Evolutionary conservation across 345 rosid genomes (phyloP), one percentile per base, ranked within the genome.

Genomic region (Pseudoturritis turrita): DNA sequence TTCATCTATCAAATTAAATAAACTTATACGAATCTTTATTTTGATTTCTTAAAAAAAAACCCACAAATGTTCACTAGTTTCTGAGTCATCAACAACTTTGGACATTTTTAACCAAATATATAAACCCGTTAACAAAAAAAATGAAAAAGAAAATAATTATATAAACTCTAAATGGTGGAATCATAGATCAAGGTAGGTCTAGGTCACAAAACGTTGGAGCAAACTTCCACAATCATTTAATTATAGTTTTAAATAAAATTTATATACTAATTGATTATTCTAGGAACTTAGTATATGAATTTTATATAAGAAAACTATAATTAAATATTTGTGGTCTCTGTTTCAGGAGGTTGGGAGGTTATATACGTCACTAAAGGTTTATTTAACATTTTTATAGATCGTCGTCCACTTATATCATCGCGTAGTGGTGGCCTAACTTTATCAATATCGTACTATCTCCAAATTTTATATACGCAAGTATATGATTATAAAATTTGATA

Each of bases 341-440:
- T 18, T 45, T 65, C 14, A 73, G 50, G 71, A 55, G 19, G 14
- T 18, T 64, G 33, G 29, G 41, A 64, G n/a, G 51, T 65, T 57
- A 45, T 5, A 31, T 18, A 74, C 67, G 46, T 66, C 33, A 74
- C 45, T 8, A 35, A 2, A 43, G 26, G 31, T 12, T 22, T 2
- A 21, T 8, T 0, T 2, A 47, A 39, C 18, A 58, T 12, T 67
- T 67, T 75, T 74, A 22, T 51, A 41, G 6, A 39, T 12, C n/a
- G 8, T 74, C 6, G 74, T 60, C 78, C 78, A 68, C 69, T 75
- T 25, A 61, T 22, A 68, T 75, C 72, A 19, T 74, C 52, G 33
- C 9, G 9, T 37, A 75, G 73, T 68, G 78, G 57, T 75, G 78
- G 63, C 78, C 74, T 75, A 75, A 75, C 78, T 60, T 33, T 68